Base-by-base conservation (phyloP, 2,329 filamentous ascomycete genomes). In the Esteya vermicola region DNA sequence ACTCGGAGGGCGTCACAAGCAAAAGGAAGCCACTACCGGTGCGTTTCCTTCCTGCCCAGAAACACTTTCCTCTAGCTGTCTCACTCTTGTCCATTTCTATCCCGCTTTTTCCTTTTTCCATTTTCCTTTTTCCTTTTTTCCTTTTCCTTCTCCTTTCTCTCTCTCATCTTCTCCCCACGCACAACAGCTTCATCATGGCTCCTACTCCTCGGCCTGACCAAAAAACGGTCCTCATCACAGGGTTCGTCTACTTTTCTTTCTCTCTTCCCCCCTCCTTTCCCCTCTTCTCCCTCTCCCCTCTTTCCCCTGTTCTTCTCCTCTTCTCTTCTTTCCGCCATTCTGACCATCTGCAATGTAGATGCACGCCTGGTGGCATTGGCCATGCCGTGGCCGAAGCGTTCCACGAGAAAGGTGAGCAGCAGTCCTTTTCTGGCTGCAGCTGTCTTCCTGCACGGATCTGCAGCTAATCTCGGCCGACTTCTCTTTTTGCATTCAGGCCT, bases 341-440 rank as follows among this genome's bases (percentile, higher is more conserved):
- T n/a, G 4, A 28, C 26, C n/a, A 14, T 13, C 26, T 13, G n/a
- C 26, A 13, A 13, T 9, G 20, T 41, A 75, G 72, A 13, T 75
- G 72, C 50, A 67, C 71, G 7, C 68, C 72, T 2, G 72, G 71
- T 13, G 72, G 72, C 23, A 75, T 76, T 43, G 72, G 72, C 30
- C 63, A 72, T 50, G 66, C 65, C 3, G 40, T 76, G 10, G 70
- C 65, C 14, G 49, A 63, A 2, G 69, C 71, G 45, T 75, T 74
- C 38, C 64, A 72, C 30, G 56, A 52, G 10, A 62, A 63, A 55
- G 71, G 70, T 71, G 26, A 28, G 12, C n/a, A 13, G 12, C 26
- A 13, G 10, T 28, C 26, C 5, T 6, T 10, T 14, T 28, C 26
- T 28, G 12, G 12, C n/a, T 28, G 9, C 26, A 21, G 12, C 25